Evolutionary conservation across 169 alveolate genomes (phyloP), one percentile per base, ranked within the genome.

Genomic region (Plasmodium ovale): DNA sequence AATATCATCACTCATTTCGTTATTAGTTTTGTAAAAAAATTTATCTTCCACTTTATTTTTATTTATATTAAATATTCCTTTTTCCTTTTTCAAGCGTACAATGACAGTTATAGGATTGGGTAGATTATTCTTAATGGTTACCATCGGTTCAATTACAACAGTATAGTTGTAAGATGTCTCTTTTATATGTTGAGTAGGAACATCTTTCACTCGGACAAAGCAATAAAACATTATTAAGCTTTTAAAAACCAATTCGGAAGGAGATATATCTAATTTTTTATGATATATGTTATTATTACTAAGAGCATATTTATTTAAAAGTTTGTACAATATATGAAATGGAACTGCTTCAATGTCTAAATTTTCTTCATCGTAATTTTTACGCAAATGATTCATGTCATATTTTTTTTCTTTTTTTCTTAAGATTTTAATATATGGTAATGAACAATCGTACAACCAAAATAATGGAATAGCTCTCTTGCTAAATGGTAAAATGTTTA

Each of bases 91-190:
- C 72, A 88, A 77, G 47, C 82, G 39, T 7, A 92, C 62, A n/a
- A 85, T 85, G 33, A 92, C 87, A 7, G 95, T 87, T 23, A 92
- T 92, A 37, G 92, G 95, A 65, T 87, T 89, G 2, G 95, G 94
- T n/a, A 92, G 62, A 21, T 91, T 87, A 47, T 92, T 92, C 44
- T 87, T 88, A 62, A 92, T 74, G 19, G 92, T 73, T 1, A 92
- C 88, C 94, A 92, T 88, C 3, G 95, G 95, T 39, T 92, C 95
- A 25, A 92, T 87, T 19, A 79, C 91, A 62, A 92, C 58, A 7
- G 92, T 88, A 56, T 92, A 92, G 23, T 88, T 91, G 71, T 88
- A 85, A 14, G 95, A 92, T 0, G 92, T 92, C 6, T 89, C 93
- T 42, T 91, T 71, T 60, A 91, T 87, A 54, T 88, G 92, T 1